phyloP scores from a whole-genome alignment of 306 rosid species.

The Fragaria ananassa region DNA sequence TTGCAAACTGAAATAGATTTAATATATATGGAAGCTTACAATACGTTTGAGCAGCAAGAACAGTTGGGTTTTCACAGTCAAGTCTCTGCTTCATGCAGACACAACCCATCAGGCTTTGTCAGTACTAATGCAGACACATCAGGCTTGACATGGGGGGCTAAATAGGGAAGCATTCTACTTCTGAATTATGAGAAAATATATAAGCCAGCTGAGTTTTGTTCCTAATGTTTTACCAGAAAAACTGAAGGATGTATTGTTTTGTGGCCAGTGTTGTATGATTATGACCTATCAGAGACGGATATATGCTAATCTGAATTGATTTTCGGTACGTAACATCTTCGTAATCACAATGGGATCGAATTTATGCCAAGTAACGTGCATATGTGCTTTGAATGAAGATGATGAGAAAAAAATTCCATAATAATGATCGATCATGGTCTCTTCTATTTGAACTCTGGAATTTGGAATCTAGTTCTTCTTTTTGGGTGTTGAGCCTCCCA shows the following conservation, averaged over 20 bases:
- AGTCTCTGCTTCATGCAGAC: slow-evolving; percentile 36
- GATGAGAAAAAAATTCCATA: background rate
- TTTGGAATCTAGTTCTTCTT: slow-evolving; percentile 4
- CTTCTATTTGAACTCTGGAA: background rate
- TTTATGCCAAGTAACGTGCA: background rate
- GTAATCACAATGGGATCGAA: background rate
- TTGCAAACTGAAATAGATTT: background rate
- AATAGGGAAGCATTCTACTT: background rate
- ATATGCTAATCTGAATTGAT: background rate
- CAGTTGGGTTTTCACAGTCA: slow-evolving; percentile 32
- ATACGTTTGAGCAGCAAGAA: slow-evolving; percentile 50
- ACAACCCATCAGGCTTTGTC: slow-evolving; percentile 22
- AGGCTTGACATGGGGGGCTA: background rate
- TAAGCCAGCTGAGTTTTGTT: background rate
- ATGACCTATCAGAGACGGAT: too few relatives aligned
- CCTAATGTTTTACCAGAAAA: background rate
- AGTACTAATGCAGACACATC: background rate
- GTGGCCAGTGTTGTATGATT: background rate
- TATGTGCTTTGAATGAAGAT: background rate
- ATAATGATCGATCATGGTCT: background rate
- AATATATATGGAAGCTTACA: slow-evolving; percentile 30
- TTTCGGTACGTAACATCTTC: background rate
- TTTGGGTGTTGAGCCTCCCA: background rate
- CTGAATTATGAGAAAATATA: background rate
- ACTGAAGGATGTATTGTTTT: background rate